Base-by-base conservation (phyloP, 805 yeast species). In the Ogataea thermomethanolica region DNA sequence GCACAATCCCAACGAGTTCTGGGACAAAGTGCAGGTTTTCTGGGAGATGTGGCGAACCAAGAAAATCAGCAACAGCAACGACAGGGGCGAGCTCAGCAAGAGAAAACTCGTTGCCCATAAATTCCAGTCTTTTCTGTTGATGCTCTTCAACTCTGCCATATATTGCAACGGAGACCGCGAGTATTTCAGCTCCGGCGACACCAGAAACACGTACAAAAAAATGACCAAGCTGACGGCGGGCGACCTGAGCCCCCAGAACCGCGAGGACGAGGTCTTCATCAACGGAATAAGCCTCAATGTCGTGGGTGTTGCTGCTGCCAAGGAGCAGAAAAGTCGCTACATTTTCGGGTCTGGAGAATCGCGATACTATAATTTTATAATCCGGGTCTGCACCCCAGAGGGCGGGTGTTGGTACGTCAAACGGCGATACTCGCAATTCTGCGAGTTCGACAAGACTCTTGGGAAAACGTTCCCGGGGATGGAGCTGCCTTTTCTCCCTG, bases 1-100 rank as follows among this genome's bases (percentile, higher is more conserved):
- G 28, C 37, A 36, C 5, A 44, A 49, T 14, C 48, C 49, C 23
- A 48, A 51, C 22, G 46, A 39, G 12, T 86, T 91, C 54, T 91
- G 97, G 96, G 76, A 77, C 33, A 81, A 82, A 34, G 80, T 89
- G 0, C 96, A 90, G 62, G 80, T 81, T 20, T 87, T 90, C 54
- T 76, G 83, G 54, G 95, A 89, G 56, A 75, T 81, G 40, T 81
- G 93, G 65, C 82, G 85, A 60, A 64, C 71, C 14, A 78, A 86
- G 58, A 76, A 78, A 30, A 77, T 91, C 35, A 79, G 89, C 46
- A 75, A 79, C 42, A 74, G 90, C 20, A 76, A 76, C 29, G 96
- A 87, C 50, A 68, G 96, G 24, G 82, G 79, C 11, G 87, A 84
- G 45, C 66, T 76, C n/a, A 77, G 88, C 2, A 82, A 93, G 54